Evolutionary conservation across 2,329 filamentous ascomycete species (phyloP), one percentile per base, ranked within the genome.

Genomic region (Chaetomium strumarium): DNA sequence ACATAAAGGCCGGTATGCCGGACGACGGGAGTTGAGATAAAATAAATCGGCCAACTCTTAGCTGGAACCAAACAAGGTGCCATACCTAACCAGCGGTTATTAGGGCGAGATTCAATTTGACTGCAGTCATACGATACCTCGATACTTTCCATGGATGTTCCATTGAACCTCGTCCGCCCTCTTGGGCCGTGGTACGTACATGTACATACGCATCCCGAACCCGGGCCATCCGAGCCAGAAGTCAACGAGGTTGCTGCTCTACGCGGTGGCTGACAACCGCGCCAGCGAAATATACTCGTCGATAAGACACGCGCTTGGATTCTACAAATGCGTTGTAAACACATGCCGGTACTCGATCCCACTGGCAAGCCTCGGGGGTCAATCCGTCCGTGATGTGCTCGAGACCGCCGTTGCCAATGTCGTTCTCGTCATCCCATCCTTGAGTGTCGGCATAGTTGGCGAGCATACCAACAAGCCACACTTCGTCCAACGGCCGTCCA

Each of bases 391-490:
- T 13, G 42, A 53, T 9, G 55, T 62, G 14, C 52, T 79, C 14
- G 64, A 70, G 47, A 48, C 61, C 6, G 75, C 75, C 0, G 53
- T 79, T 9, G 64, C 64, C 3, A 52, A 63, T 10, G 62, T 79
- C 17, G 61, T 78, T 13, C 59, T 67, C 13, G 64, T 64, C n/a
- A 72, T 79, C 49, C 70, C 73, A 2, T 70, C 73, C 53, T 68
- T 82, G 40, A 70, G 74, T 13, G 72, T 76, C 31, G 77, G 75
- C 11, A 75, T 82, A 54, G 60, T 64, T 2, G 68, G 65, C 38
- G 70, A 80, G 44, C 68, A 75, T 36, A 72, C 69, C n/a, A 67
- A 65, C 36, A 52, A 63, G 2, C 70, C 79, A 0, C 63, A 60
- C 30, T 81, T 76, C 59, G 69, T 74, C 8, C 68, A 70, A 42